phyloP scores from a whole-genome alignment of 805 yeast genomes.

The Cyberlindnera euphorbiae region DNA sequence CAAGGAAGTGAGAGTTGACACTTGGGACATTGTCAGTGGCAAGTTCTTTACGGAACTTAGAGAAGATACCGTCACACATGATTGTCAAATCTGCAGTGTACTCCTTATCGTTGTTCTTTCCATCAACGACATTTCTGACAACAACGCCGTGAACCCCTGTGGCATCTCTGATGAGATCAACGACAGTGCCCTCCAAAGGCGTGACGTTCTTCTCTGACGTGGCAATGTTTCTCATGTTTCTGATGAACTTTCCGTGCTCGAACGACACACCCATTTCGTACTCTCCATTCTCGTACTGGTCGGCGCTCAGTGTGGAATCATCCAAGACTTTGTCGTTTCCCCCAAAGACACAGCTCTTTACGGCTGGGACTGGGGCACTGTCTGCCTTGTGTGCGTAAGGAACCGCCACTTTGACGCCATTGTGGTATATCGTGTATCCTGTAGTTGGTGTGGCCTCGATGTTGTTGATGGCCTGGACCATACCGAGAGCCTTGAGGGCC shows the following conservation, averaged over 20 bases:
- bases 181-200: constrained; percentile 79
- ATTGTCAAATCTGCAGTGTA: constrained; percentile 63
- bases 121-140: constrained; percentile 44
- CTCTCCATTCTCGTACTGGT: constrained; percentile 56
- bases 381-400: constrained; percentile 68
- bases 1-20: constrained; percentile 82
- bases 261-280: constrained; percentile 74
- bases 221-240: constrained; percentile 70
- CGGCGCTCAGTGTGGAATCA: constrained; percentile 43
- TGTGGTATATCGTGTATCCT: constrained; percentile 78
- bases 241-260: constrained; percentile 86
- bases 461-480: constrained; percentile 66
- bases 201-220: constrained; percentile 68
- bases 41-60: constrained; percentile 80
- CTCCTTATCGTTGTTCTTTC: constrained; percentile 30
- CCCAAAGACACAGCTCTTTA: constrained; percentile 49
- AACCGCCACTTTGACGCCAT: constrained; percentile 51
- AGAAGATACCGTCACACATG: constrained; percentile 90
- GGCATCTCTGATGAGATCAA: constrained; percentile 50
- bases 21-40: constrained; percentile 56
- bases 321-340: constrained; percentile 54
- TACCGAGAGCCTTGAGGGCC: constrained; percentile 76
- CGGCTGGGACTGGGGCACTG: constrained; percentile 41
- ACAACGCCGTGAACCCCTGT: constrained; percentile 73
- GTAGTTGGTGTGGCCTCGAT: constrained; percentile 72